phyloP scores from a whole-genome alignment of 768 basidiomycete genomes.

The Lactarius akahatsu region DNA sequence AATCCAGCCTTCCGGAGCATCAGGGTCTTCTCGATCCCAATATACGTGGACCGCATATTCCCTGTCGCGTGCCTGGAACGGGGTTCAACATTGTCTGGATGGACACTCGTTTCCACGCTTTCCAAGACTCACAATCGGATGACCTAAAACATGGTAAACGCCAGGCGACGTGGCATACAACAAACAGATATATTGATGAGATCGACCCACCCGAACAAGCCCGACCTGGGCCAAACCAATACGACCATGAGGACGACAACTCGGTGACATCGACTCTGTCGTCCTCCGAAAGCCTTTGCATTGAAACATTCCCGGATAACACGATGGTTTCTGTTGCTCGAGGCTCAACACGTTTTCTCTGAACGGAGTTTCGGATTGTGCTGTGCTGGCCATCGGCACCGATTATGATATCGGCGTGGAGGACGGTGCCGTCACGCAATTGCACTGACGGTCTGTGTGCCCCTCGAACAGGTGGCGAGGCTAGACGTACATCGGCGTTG shows the following conservation, averaged over 20 bases:
- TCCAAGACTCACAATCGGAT: constrained; percentile 24
- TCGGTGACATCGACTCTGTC: constrained; percentile 8
- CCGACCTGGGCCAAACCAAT: constrained; percentile 25
- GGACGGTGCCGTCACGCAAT: constrained; percentile 24
- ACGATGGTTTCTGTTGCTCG: constrained; percentile 15
- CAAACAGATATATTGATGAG: neutral
- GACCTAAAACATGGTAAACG: constrained; percentile 13
- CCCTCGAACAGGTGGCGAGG: constrained; percentile 8
- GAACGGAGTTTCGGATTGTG: constrained; percentile 18
- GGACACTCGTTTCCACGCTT: too few relatives aligned
- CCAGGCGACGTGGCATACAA: neutral
- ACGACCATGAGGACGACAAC: constrained; percentile 13
- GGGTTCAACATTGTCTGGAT: neutral
- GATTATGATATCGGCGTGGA: constrained; percentile 29
- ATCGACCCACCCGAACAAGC: constrained; percentile 19
- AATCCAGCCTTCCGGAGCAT: constrained; percentile 24
- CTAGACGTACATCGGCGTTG: constrained; percentile 12
- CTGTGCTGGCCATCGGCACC: constrained; percentile 30
- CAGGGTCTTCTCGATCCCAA: constrained; percentile 23
- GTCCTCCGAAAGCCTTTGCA: constrained; percentile 19
- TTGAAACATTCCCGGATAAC: constrained; percentile 19
- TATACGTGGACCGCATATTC: constrained; percentile 22
- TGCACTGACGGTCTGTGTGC: constrained; percentile 17
- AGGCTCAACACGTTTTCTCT: constrained; percentile 13
- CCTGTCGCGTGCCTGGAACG: constrained; percentile 3